Evolutionary conservation across 352 stramenopile genomes (phyloP), one percentile per base, ranked within the genome.

Genomic region (Pythium scleroteichum): DNA sequence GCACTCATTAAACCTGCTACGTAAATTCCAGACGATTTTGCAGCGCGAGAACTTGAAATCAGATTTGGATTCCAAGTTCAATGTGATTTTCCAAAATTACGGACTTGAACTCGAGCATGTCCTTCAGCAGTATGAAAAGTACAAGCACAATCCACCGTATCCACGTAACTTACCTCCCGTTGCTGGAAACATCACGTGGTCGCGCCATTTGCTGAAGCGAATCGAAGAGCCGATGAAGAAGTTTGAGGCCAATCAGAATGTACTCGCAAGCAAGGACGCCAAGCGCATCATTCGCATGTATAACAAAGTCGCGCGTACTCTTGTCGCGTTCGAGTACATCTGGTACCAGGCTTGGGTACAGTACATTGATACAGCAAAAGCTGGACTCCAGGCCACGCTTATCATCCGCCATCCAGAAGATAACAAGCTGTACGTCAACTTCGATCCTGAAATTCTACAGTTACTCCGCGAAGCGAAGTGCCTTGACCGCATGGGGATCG

Each of bases 191-290:
- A 99, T 99, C 63, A 98, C 92, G 26, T 99, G 97, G 97, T 97
- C 88, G 0, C 88, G 96, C 10, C 97, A 99, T 68, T 65, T 99
- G 27, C 77, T 99, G 29, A 98, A 99, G 76, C 90, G 97, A 17
- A 99, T 99, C 59, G 97, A 99, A 82, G 96, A 98, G 65, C 97
- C 97, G 8, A 99, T 99, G 97, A 98, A 98, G 64, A 97, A 98
- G 59, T 99, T 99, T 62, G 96, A 99, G 75, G 96, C 85, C 17
- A 99, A 99, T 59, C 94, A 99, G 71, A 98, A 97, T 46, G 96
- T 99, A 2, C 73, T 99, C 19, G 93, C 94, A 1, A 97, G 88
- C 44, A 99, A 99, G 71, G 96, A 99, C 64, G 96, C 95, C 16
- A 98, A 98, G 66, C 92, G 95, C 1, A 99, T 99, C 64, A 98